Conservation (phyloP, 2,329 filamentous ascomycete species). For the Ceratocystis albifundus region DNA sequence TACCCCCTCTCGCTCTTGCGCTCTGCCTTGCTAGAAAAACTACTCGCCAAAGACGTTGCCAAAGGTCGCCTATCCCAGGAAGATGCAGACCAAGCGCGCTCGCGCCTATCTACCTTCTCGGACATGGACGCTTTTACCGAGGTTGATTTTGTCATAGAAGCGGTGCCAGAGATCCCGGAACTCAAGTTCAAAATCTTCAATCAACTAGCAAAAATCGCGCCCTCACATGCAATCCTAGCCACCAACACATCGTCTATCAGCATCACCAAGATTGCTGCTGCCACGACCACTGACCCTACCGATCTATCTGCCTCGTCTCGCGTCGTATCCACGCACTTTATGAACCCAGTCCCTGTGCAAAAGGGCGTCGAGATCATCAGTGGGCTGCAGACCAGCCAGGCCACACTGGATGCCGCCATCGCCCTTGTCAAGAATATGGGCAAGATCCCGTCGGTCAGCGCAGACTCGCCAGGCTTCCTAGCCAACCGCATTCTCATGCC, state of each 20-base stretch:
- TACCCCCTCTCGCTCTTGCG: neutral
- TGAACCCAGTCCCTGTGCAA: slow-evolving; percentile 96
- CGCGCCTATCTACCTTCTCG: slow-evolving; percentile 57
- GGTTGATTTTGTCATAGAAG: slow-evolving; percentile 97
- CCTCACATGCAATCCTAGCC: slow-evolving; percentile 76
- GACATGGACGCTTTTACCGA: slow-evolving; percentile 63
- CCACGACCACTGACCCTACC: slow-evolving; percentile 65
- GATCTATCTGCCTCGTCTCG: slow-evolving; percentile 73
- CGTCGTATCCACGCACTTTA: slow-evolving; percentile 93
- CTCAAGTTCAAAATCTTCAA: slow-evolving; percentile 84
- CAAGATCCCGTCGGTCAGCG: slow-evolving; percentile 77
- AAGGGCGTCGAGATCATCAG: slow-evolving; percentile 97
- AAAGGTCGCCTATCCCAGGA: slow-evolving; percentile 78
- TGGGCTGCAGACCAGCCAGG: slow-evolving; percentile 76
- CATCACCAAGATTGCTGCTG: slow-evolving; percentile 88
- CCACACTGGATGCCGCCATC: slow-evolving; percentile 70
- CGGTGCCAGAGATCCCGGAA: slow-evolving; percentile 80
- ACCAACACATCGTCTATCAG: slow-evolving; percentile 99
- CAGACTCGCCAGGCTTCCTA: slow-evolving; percentile 85
- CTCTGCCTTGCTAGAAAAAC: slow-evolving; percentile 52
- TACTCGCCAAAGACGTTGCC: slow-evolving; percentile 81
- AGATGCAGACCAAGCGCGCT: slow-evolving; percentile 61
- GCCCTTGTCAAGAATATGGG: slow-evolving; percentile 85
- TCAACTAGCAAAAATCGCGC: slow-evolving; percentile 67
- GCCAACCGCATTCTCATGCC: slow-evolving; percentile 98